Conservation (phyloP, 257 asterid genomes). For the Craterostigma plantagineum region DNA sequence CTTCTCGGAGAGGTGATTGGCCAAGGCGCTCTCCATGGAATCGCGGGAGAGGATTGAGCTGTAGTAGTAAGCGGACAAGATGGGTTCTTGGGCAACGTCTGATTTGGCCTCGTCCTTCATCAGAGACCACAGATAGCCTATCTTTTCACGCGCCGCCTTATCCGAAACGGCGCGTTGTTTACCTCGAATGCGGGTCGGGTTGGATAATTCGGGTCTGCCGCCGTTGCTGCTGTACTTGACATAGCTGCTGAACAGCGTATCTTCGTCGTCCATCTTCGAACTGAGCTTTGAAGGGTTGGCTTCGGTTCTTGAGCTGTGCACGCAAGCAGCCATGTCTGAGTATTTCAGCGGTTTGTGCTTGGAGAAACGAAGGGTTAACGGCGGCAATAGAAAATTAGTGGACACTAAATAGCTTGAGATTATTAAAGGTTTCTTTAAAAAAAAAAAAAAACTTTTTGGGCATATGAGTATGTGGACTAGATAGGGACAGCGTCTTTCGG, state of each 20-base stretch:
- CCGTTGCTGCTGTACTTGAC: slow-evolving; percentile 17
- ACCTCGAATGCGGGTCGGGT: too few relatives aligned
- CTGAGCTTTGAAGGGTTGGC: slow-evolving; percentile 14
- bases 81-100: slow-evolving; percentile 56
- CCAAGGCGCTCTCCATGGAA: slow-evolving; percentile 47
- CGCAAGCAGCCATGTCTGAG: slow-evolving; percentile 41
- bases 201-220: too few relatives aligned
- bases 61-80: slow-evolving; percentile 34
- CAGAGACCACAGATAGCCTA: slow-evolving; percentile 33
- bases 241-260: slow-evolving; percentile 14
- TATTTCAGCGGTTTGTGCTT: slow-evolving; percentile 7
- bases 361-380: slow-evolving; percentile 10
- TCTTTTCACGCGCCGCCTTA: slow-evolving; percentile 1
- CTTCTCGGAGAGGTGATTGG: slow-evolving; percentile 48
- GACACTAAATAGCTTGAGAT: slow-evolving; percentile 19
- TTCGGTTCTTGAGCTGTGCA: slow-evolving; percentile 36
- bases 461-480: slow-evolving; percentile 6
- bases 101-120: slow-evolving; percentile 58
- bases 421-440: slow-evolving; percentile 4
- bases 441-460: slow-evolving; percentile 1
- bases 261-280: slow-evolving; percentile 19
- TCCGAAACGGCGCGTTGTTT: not conserved
- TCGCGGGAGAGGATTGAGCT: slow-evolving; percentile 40
- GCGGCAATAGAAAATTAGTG: slow-evolving; percentile 22
- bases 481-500: slow-evolving; percentile 7